Base-by-base conservation (phyloP, 1,139 yeast species). In the Suhomyces taliae region DNA sequence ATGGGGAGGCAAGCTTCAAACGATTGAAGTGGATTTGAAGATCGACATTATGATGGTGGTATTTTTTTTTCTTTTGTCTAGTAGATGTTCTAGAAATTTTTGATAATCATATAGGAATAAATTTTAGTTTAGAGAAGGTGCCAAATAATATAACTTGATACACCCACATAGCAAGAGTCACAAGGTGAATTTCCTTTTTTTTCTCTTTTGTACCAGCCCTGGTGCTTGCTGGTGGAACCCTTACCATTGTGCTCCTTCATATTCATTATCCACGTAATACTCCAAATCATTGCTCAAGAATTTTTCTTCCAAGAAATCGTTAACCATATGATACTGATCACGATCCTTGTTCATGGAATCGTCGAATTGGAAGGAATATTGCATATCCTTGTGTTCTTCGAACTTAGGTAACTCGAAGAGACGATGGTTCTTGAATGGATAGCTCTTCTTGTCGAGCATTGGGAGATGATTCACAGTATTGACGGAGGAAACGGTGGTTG, bases 221-320 rank as follows among this genome's bases (percentile, higher is more conserved):
- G 24, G 24, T 19, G 24, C 24, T 19, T 19, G 24, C 24, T 6
- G 24, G 24, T 19, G 24, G 6, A 19, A 19, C 24, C 24, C 24
- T 19, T 27, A 49, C 52, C 50, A 44, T 36, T 38, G 34, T 24
- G 39, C 37, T 11, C 39, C 36, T 15, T 45, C 47, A 40, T 44
- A 43, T 14, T 44, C 36, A 34, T 47, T 41, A 11, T 47, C 54
- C 19, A 41, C 51, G 40, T 51, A 51, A 37, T 51, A 51, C 24
- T 44, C 40, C 36, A 51, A 40, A 32, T 52, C 53, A 37, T 51
- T 50, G 40, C 37, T 41, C 36, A 50, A 40, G 50, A 73, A 61
- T 51, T 70, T 71, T 49, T 73, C 78, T 53, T 71, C 76, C 47
- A 72, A 61, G 45, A 72, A 68, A 53, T 73, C 78, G 37, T 72